These are phyloP conservation scores for Beta lomatogona DNA, from an alignment of 179 eudicot species.

Conservation along the genomic window DNA sequence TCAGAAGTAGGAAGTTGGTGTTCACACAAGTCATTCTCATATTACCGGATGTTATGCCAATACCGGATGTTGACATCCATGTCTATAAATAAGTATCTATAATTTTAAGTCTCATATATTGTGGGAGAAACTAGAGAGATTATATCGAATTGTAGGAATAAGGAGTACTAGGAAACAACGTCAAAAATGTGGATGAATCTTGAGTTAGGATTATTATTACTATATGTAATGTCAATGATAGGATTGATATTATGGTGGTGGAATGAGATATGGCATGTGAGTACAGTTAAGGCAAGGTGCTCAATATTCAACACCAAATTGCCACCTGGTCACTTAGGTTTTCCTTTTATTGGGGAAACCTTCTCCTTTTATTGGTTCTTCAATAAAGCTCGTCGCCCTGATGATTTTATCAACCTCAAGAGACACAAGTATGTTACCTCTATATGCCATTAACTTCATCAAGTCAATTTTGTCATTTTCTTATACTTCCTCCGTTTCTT, in stretches of 20 bases:
- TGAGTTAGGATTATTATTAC: no score
- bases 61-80: no score
- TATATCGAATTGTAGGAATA: no score
- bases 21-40: no score
- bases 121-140: no score
- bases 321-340: constrained; percentile 11
- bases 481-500: no score
- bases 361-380: background rate
- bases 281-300: background rate
- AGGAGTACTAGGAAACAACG: no score
- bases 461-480: background rate
- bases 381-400: background rate
- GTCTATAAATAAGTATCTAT: no score
- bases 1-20: no score
- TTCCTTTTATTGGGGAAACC: constrained; percentile 10
- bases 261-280: constrained; percentile 18
- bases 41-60: no score
- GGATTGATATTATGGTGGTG: constrained; percentile 9
- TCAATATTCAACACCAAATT: background rate
- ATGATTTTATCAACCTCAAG: constrained; percentile 11
- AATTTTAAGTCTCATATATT: no score
- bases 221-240: background rate
- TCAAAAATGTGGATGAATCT: background rate
- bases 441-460: background rate
- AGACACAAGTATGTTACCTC: constrained; percentile 4